phyloP scores from a whole-genome alignment of 306 rosid genomes.

The Inga leiocalycina region DNA sequence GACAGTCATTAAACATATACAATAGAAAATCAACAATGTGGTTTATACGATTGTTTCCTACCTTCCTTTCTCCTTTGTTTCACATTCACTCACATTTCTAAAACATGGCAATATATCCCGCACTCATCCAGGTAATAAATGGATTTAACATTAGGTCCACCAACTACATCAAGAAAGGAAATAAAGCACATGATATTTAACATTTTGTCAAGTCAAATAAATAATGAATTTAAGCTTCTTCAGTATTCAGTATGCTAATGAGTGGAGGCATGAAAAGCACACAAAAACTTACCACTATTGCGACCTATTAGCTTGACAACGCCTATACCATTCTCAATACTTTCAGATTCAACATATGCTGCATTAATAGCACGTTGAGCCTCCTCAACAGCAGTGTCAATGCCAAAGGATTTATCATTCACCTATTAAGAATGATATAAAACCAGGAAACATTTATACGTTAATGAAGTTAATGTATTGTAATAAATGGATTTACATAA shows the following conservation, averaged over 20 bases:
- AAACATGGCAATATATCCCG: conserved; percentile 90
- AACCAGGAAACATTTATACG: conserved; percentile 28
- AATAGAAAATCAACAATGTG: too few species aligned
- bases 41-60: too few species aligned
- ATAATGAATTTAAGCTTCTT: background rate
- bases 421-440: conserved; percentile 53
- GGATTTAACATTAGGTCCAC: conserved; percentile 12
- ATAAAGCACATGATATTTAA: background rate
- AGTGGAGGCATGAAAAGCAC: conserved; percentile 28
- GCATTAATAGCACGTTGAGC: conserved; percentile 99
- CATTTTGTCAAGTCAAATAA: conserved; percentile 5
- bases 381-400: conserved; percentile 94
- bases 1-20: too few species aligned
- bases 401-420: conserved; percentile 90
- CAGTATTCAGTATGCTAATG: background rate
- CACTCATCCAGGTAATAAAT: conserved; percentile 24
- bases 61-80: too few species aligned
- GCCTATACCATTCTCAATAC: conserved; percentile 92
- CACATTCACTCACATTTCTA: too few species aligned
- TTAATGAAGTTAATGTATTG: conserved; percentile 15
- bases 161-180: conserved; percentile 12
- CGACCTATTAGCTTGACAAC: conserved; percentile 96
- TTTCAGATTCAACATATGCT: conserved; percentile 91
- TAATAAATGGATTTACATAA: conserved; percentile 3
- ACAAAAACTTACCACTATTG: conserved; percentile 69